These are phyloP conservation scores for Pelargonium australe DNA, from an alignment of 441 rosid genomes.

Conservation along the genomic window DNA sequence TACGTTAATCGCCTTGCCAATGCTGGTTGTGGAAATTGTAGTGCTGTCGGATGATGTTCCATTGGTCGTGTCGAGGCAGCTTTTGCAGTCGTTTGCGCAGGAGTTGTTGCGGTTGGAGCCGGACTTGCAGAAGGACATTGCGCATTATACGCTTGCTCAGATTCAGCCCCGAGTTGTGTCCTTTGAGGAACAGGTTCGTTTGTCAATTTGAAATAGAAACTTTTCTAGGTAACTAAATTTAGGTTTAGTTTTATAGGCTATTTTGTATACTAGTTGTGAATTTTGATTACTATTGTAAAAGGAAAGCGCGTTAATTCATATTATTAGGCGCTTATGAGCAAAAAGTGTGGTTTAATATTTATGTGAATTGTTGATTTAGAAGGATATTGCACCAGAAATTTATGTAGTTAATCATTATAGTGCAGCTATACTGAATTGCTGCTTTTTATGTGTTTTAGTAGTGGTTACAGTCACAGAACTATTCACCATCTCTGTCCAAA, in stretches of 20 bases:
- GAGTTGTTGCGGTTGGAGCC: slow-evolving; percentile 75
- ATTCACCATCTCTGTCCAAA: neutral
- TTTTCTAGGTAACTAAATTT: neutral
- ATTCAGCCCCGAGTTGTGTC: slow-evolving; percentile 98
- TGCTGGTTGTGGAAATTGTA: slow-evolving; percentile 20
- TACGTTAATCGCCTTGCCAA: neutral
- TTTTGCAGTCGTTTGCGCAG: slow-evolving; percentile 80
- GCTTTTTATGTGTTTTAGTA: neutral
- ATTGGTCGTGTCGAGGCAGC: slow-evolving; percentile 91
- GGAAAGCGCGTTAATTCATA: neutral
- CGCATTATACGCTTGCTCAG: slow-evolving; percentile 74
- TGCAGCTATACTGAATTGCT: neutral
- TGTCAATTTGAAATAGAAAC: neutral
- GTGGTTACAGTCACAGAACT: no score
- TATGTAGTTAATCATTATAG: neutral
- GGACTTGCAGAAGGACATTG: slow-evolving; percentile 86
- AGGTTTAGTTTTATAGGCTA: neutral
- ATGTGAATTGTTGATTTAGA: no score
- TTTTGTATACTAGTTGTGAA: neutral
- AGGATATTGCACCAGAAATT: neutral
- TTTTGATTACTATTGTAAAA: neutral
- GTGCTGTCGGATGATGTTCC: slow-evolving; percentile 97
- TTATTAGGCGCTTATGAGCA: neutral
- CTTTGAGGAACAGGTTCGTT: slow-evolving; percentile 89
- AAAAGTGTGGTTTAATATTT: no score